These are phyloP conservation scores for Angomonas ambiguus DNA, from an alignment of 208 protist species.

Conservation along the genomic window DNA sequence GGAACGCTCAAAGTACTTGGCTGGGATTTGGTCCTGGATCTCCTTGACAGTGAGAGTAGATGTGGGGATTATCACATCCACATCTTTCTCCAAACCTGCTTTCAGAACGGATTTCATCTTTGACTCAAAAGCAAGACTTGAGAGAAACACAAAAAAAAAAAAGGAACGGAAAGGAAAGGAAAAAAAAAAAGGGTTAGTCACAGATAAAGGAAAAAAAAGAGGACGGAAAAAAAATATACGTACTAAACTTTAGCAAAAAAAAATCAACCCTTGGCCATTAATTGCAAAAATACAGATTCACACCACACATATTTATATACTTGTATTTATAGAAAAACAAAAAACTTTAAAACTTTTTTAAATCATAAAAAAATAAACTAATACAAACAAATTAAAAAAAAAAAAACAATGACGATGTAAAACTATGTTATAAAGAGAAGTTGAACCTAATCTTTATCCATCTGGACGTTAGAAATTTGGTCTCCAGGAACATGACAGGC, in stretches of 20 bases:
- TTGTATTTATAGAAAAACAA: background rate
- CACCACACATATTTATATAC: background rate
- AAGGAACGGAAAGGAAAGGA: slow-evolving; percentile 7
- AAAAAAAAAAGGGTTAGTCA: background rate
- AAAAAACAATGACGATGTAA: background rate
- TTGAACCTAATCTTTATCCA: slow-evolving; percentile 4
- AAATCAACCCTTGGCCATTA: too few species aligned
- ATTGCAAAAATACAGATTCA: too few species aligned
- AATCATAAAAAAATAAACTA: slow-evolving; percentile 3
- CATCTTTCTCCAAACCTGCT: slow-evolving; percentile 50
- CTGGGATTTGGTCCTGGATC: slow-evolving; percentile 71
- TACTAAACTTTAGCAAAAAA: slow-evolving; percentile 1
- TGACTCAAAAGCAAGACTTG: background rate
- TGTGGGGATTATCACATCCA: slow-evolving; percentile 61
- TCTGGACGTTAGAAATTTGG: background rate
- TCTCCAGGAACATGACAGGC: slow-evolving; percentile 6
- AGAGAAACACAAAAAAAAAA: slow-evolving; percentile 8
- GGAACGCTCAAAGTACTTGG: slow-evolving; percentile 69
- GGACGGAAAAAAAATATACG: background rate
- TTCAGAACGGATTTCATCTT: slow-evolving; percentile 53
- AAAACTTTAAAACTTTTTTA: background rate
- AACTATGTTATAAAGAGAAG: background rate
- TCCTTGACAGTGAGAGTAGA: slow-evolving; percentile 58
- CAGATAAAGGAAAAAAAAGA: background rate
- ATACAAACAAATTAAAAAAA: slow-evolving; percentile 1